phyloP scores from a whole-genome alignment of 805 yeast genomes.

The Hermanozyma aechmeae region DNA sequence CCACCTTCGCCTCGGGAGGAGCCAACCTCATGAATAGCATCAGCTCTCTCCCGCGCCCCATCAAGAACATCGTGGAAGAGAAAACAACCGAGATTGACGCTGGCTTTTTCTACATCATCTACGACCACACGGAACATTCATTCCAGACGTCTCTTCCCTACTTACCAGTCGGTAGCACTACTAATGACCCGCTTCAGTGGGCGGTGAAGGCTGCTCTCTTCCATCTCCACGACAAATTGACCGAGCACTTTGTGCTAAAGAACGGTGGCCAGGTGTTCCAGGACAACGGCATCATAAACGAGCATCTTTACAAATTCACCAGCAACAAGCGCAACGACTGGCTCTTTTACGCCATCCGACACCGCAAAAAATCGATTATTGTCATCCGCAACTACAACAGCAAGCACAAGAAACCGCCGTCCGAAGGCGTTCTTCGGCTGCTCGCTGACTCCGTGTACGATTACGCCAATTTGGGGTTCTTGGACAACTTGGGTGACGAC shows the following conservation, averaged over 20 bases:
- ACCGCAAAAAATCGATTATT: constrained; percentile 20
- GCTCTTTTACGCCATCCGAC: constrained; percentile 30
- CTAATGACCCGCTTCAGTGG: too few species aligned
- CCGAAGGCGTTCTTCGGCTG: constrained; percentile 3
- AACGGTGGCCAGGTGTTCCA: constrained; percentile 15
- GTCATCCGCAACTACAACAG: constrained; percentile 25
- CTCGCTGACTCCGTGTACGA: constrained; percentile 18
- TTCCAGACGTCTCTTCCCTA: constrained; percentile 30
- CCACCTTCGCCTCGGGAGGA: constrained; percentile 6
- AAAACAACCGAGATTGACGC: constrained; percentile 13
- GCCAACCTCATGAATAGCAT: constrained; percentile 17
- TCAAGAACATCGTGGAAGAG: constrained; percentile 9
- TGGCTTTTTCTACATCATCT: constrained; percentile 29
- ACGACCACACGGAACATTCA: constrained; percentile 14
- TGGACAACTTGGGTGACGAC: constrained; percentile 34
- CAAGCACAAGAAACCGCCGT: constrained; percentile 6
- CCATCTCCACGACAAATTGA: constrained; percentile 30
- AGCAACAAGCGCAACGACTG: constrained; percentile 28
- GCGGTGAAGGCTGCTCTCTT: constrained; percentile 15
- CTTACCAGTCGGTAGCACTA: constrained; percentile 11
- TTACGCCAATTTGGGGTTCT: constrained; percentile 24
- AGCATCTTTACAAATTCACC: constrained; percentile 33
- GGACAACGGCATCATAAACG: constrained; percentile 12
- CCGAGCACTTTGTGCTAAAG: constrained; percentile 19
- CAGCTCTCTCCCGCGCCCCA: constrained; percentile 17